Percentiles rank a stretch among this genome's conserved stretches.
Evolutionary conservation across 2,329 filamentous ascomycete genomes (phyloP).

Genomic region (Mycosphaerella sp.): DNA sequence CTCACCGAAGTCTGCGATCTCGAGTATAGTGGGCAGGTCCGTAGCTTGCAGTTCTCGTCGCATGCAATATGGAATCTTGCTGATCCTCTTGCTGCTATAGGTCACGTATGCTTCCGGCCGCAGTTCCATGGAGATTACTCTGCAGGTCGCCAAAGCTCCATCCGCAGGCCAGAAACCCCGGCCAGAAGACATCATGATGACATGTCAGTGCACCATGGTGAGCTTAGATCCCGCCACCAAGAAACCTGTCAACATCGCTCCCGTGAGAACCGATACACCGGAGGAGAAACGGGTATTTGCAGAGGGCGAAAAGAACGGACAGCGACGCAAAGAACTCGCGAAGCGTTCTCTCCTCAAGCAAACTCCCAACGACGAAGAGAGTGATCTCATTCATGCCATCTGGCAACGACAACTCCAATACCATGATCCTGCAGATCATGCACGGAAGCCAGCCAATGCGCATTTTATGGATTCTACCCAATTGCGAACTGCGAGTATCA

Average conservation of each 20-base stretch:
- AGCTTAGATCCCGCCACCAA: constrained; percentile 63
- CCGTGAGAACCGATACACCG: constrained; percentile 54
- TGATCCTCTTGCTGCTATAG: not conserved
- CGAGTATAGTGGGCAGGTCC: constrained; percentile 56
- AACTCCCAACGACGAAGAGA: constrained; percentile 64
- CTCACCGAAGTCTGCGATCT: constrained; percentile 72
- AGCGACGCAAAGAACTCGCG: constrained; percentile 58
- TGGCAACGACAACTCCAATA: constrained; percentile 64
- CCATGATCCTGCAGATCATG: constrained; percentile 52
- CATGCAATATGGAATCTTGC: not conserved
- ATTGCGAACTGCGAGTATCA: constrained; percentile 62
- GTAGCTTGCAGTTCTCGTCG: not conserved
- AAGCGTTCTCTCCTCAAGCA: constrained; percentile 57
- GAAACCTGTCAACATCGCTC: constrained; percentile 57
- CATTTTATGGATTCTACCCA: constrained; percentile 57
- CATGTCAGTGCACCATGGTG: constrained; percentile 73
- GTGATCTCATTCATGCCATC: constrained; percentile 64
- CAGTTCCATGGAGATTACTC: constrained; percentile 66
- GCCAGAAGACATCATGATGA: constrained; percentile 59
- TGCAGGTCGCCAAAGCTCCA: constrained; percentile 64
- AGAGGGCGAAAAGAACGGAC: constrained; percentile 59
- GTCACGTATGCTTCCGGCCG: constrained; percentile 67
- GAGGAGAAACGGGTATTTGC: constrained; percentile 60
- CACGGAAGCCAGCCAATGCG: constrained; percentile 52
- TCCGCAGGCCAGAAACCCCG: constrained; percentile 50